Conservation (phyloP, 345 rosid species). For the Boechera retrofracta region DNA sequence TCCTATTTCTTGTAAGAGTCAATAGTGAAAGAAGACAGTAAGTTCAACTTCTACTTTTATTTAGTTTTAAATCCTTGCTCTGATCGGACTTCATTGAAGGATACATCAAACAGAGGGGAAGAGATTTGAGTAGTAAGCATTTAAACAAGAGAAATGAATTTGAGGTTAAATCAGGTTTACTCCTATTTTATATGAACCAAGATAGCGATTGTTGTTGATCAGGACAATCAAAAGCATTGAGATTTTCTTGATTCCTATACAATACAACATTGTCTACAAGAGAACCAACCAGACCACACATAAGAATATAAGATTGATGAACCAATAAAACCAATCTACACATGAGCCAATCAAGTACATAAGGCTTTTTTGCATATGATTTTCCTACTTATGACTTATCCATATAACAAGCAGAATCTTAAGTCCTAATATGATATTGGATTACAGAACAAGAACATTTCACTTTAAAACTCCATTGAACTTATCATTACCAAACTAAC, state of each 20-base stretch:
- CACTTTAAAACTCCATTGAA: not conserved
- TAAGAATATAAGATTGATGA: conserved; percentile 4
- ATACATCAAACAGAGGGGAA: conserved; percentile 10
- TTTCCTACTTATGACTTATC: not conserved
- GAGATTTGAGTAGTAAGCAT: not conserved
- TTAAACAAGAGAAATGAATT: conserved; percentile 2
- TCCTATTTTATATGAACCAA: no score
- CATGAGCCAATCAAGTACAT: conserved; percentile 1
- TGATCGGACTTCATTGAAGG: not conserved
- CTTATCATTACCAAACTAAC: conserved; percentile 23
- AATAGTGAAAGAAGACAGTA: not conserved
- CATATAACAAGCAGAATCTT: no score
- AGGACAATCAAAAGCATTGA: not conserved
- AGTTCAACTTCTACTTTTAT: not conserved
- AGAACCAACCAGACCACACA: not conserved
- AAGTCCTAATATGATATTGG: not conserved
- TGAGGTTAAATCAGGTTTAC: not conserved
- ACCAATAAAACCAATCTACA: not conserved
- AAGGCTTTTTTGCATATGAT: not conserved
- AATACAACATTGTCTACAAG: not conserved
- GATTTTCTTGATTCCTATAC: not conserved
- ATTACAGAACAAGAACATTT: not conserved
- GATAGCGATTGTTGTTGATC: no score
- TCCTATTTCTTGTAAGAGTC: not conserved
- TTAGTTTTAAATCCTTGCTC: not conserved